Base-by-base conservation (phyloP, 257 asterid genomes). In the Verbena officinalis region DNA sequence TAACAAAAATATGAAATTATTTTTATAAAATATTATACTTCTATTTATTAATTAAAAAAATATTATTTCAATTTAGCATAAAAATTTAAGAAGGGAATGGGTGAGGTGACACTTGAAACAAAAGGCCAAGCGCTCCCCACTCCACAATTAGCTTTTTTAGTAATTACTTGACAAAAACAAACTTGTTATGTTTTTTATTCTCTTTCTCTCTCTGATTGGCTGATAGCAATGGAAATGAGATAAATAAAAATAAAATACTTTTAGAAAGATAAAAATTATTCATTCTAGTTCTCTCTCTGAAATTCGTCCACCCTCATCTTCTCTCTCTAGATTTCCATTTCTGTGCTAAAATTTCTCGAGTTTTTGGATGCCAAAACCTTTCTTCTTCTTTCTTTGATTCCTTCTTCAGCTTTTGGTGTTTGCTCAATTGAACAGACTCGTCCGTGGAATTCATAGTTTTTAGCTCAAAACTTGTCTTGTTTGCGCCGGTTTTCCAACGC, bases 281-380 rank as follows among this genome's bases (percentile, higher is more conserved):
- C 27, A 23, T 10, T 4, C 40, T 34, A n/a, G n/a, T 8, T 58
- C 31, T 23, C 39, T 62, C 66, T 20, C 54, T 51, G 19, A 30
- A 59, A 49, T 42, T 40, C n/a, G n/a, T n/a, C 43, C 16, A 10
- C 3, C 40, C 23, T 24, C 68, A 13, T 3, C 52, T 46, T 53
- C 75, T 44, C 54, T 63, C 59, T 57, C 75, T 62, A 62, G 51
- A 68, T 69, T 63, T 63, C 49, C 45, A 69, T 49, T 9, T 45
- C 39, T 53, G 30, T 39, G 15, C 16, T 58, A 15, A 43, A 4
- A 0, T 46, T 21, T 48, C 66, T 63, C 30, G 55, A 55, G 1
- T 63, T 64, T 71, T 33, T 51, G 15, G 36, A 49, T 48, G 22
- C 40, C 55, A 16, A 74, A 63, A 63, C 59, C 64, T 53, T 63